Evolutionary conservation across 495 filamentous ascomycete species (phyloP).

Genomic region (Monascus purpureus): DNA sequence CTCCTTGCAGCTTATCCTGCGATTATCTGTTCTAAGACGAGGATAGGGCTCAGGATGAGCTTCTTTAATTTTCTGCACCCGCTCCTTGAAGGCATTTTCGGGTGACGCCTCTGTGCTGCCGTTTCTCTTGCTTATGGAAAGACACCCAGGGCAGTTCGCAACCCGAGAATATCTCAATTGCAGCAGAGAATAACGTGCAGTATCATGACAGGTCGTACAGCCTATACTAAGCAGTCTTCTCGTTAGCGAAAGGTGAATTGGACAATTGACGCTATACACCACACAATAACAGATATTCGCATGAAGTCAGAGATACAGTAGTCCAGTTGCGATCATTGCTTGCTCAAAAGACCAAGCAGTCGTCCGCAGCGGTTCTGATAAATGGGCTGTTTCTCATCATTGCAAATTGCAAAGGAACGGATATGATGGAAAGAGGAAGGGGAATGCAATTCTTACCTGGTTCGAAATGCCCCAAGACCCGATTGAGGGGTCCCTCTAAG

Average conservation of each 20-base stretch:
- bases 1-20: constrained; percentile 22
- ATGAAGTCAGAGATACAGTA: no score
- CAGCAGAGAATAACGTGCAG: constrained; percentile 2
- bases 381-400: constrained; percentile 39
- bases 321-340: no score
- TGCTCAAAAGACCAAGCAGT: constrained; percentile 33
- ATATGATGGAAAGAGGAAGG: constrained; percentile 4
- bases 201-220: background rate
- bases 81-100: constrained; percentile 27
- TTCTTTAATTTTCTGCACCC: constrained; percentile 35
- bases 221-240: background rate
- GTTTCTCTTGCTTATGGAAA: constrained; percentile 4
- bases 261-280: no score
- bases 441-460: constrained; percentile 23
- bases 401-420: constrained; percentile 5
- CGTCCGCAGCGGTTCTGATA: constrained; percentile 94
- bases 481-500: constrained; percentile 16
- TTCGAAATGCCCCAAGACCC: constrained; percentile 11
- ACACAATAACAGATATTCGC: no score
- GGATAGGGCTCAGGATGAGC: constrained; percentile 37
- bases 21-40: constrained; percentile 19
- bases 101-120: constrained; percentile 22
- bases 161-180: constrained; percentile 1
- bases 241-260: no score
- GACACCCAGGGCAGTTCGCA: background rate